Conservation (phyloP, 164 flowering plant genomes). For the Kingdonia uniflora region DNA sequence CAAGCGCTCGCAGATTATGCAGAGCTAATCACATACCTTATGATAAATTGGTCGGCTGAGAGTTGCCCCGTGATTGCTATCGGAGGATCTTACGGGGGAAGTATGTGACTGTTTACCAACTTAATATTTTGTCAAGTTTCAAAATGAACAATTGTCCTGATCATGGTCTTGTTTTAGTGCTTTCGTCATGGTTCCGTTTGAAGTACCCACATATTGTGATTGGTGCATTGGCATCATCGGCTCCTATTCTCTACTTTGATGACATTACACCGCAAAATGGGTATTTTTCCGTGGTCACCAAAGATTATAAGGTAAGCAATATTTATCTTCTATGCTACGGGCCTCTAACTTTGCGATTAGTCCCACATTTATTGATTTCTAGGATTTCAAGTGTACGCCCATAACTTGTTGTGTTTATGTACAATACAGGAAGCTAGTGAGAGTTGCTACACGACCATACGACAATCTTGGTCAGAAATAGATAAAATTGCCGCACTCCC, state of each 20-base stretch:
- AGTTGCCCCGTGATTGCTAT: conserved; percentile 44
- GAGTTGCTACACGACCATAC: conserved; percentile 7
- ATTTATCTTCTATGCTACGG: neutral
- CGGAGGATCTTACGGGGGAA: conserved; percentile 79
- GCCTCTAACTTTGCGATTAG: no score
- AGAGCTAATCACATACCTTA: conserved; percentile 33
- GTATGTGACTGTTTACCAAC: no score
- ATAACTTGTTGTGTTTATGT: neutral
- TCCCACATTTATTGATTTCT: neutral
- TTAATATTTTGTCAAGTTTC: no score
- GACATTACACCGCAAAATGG: neutral
- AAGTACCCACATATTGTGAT: conserved; percentile 6
- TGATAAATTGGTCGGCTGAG: conserved; percentile 27
- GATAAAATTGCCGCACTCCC: conserved; percentile 4
- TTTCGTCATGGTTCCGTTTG: conserved; percentile 4
- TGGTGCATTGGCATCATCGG: conserved; percentile 6
- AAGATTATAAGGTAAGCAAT: no score
- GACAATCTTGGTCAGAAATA: conserved; percentile 3
- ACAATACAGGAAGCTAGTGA: conserved; percentile 5
- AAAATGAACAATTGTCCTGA: no score
- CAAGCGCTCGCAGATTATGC: conserved; percentile 81
- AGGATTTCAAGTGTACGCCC: neutral
- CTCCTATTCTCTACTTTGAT: conserved; percentile 7
- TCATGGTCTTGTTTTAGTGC: neutral
- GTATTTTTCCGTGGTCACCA: no score